Percentiles rank a stretch among this genome's conserved stretches.
Conservation (phyloP, 73 alveolate genomes). For the Tetrahymena elliotti region DNA sequence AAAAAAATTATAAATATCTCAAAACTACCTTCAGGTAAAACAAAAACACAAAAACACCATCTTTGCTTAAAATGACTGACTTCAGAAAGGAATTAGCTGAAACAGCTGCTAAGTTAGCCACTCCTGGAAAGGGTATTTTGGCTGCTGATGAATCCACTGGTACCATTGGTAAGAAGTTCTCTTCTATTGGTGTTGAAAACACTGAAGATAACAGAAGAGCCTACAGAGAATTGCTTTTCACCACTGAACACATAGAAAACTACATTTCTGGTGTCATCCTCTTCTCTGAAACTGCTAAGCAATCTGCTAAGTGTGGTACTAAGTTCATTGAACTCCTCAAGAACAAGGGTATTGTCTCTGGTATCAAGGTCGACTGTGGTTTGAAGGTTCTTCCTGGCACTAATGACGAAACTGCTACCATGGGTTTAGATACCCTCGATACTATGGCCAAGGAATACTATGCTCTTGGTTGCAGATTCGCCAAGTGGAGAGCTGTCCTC, state of each 20-base stretch:
- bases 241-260: slow-evolving; percentile 88
- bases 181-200: slow-evolving; percentile 78
- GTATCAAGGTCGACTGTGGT: slow-evolving; percentile 98
- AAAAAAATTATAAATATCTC: background rate
- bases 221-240: slow-evolving; percentile 90
- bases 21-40: background rate
- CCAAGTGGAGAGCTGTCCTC: slow-evolving; percentile 98
- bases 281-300: slow-evolving; percentile 93
- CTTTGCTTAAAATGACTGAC: slow-evolving; percentile 12
- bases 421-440: slow-evolving; percentile 64
- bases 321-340: slow-evolving; percentile 76
- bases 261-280: slow-evolving; percentile 96
- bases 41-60: background rate
- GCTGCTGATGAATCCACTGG: slow-evolving; percentile 97
- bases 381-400: slow-evolving; percentile 72
- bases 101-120: slow-evolving; percentile 74
- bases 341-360: slow-evolving; percentile 90
- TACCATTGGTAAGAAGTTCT: slow-evolving; percentile 88
- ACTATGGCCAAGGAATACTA: slow-evolving; percentile 67
- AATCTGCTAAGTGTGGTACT: slow-evolving; percentile 81
- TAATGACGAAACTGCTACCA: slow-evolving; percentile 85
- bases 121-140: slow-evolving; percentile 91
- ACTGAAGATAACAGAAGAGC: slow-evolving; percentile 88
- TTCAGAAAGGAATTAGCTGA: slow-evolving; percentile 84
- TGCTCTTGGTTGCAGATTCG: slow-evolving; percentile 89